These are phyloP conservation scores for Aureobasidium sp. DNA, from an alignment of 2,329 filamentous ascomycete species.

Conservation along the genomic window DNA sequence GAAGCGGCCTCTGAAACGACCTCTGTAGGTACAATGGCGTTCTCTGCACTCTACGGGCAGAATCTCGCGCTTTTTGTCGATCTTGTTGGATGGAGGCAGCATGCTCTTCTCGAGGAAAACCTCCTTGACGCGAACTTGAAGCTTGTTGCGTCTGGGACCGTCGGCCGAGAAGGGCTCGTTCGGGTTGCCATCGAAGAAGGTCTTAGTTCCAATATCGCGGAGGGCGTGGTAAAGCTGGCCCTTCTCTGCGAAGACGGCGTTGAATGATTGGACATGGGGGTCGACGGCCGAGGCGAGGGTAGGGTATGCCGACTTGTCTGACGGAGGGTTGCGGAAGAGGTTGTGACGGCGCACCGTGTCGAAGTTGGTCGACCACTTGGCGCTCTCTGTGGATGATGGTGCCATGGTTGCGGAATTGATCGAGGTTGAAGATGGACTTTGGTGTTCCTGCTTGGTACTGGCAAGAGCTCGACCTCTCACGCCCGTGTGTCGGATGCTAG, in stretches of 20 bases:
- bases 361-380: slow-evolving; percentile 77
- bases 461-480: slow-evolving; percentile 9
- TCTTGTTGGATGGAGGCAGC: slow-evolving; percentile 76
- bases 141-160: slow-evolving; percentile 48
- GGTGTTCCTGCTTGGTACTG: slow-evolving; percentile 1
- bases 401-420: slow-evolving; percentile 23
- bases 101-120: slow-evolving; percentile 76
- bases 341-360: slow-evolving; percentile 79
- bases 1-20: slow-evolving; percentile 73
- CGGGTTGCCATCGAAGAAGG: slow-evolving; percentile 71
- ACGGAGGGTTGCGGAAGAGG: slow-evolving; percentile 82
- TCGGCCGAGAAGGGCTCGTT: slow-evolving; percentile 21
- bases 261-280: slow-evolving; percentile 94
- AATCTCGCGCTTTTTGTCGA: slow-evolving; percentile 75
- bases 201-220: slow-evolving; percentile 83
- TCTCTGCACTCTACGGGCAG: slow-evolving; percentile 91
- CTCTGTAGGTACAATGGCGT: slow-evolving; percentile 84
- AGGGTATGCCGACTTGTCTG: slow-evolving; percentile 81
- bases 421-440: background rate
- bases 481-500: background rate
- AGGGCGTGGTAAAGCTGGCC: slow-evolving; percentile 69
- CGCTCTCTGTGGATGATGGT: slow-evolving; percentile 50
- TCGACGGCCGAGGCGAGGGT: slow-evolving; percentile 76
- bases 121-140: slow-evolving; percentile 72
- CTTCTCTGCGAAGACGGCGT: slow-evolving; percentile 71